Percentiles rank a stretch among this genome's conserved stretches.
phyloP scores from a whole-genome alignment of 225 moss, liverwort and hornwort genomes.

The Pseudisothecium myosuroides region DNA sequence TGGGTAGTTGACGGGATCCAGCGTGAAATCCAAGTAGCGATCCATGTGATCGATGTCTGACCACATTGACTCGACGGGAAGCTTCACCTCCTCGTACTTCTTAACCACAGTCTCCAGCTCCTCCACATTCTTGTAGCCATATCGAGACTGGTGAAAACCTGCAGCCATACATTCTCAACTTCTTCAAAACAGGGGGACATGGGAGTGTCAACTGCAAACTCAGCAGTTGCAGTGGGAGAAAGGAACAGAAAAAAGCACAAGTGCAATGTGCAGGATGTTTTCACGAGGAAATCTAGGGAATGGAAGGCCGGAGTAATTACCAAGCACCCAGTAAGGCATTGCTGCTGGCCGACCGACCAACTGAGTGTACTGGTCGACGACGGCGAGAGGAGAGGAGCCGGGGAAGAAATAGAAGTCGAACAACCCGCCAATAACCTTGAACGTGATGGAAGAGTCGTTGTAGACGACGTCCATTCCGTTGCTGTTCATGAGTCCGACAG shows the following conservation, averaged over 20 bases:
- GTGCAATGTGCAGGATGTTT: neutral
- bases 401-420: conserved; percentile 81
- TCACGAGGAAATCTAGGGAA: neutral
- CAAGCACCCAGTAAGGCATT: conserved; percentile 92
- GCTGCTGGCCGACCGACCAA: conserved; percentile 75
- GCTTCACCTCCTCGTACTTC: conserved; percentile 33
- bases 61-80: conserved; percentile 56
- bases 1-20: conserved; percentile 38
- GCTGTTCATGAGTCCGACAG: conserved; percentile 66
- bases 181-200: neutral
- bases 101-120: conserved; percentile 31
- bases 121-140: conserved; percentile 40
- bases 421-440: conserved; percentile 66
- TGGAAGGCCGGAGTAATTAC: neutral
- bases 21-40: conserved; percentile 40
- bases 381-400: conserved; percentile 49
- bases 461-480: conserved; percentile 82
- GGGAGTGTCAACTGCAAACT: neutral
- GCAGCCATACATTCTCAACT: neutral
- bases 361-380: conserved; percentile 69
- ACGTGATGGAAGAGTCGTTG: conserved; percentile 43
- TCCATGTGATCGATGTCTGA: conserved; percentile 63
- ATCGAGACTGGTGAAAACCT: conserved; percentile 47
- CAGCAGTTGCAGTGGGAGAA: neutral
- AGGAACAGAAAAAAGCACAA: neutral